These are phyloP conservation scores for Fusarium caatingaense DNA, from an alignment of 2,329 filamentous ascomycete genomes.

Conservation along the genomic window DNA sequence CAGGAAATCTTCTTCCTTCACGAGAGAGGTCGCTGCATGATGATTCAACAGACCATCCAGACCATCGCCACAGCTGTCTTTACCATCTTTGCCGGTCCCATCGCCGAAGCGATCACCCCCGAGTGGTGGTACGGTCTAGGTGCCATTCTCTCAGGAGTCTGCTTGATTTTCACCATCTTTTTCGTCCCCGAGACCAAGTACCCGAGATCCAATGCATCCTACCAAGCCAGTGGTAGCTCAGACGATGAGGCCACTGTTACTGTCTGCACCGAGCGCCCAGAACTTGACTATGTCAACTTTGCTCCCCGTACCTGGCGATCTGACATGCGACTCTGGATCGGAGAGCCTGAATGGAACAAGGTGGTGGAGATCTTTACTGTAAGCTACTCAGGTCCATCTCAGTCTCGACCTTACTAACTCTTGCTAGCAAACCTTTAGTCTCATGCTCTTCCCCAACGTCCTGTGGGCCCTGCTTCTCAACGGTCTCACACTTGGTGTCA, in stretches of 20 bases:
- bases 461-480: constrained; percentile 39
- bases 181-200: constrained; percentile 26
- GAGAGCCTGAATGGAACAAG: constrained; percentile 33
- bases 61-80: constrained; percentile 31
- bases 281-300: constrained; percentile 38
- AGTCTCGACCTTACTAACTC: not conserved
- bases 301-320: constrained; percentile 36
- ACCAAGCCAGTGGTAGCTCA: constrained; percentile 4
- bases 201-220: constrained; percentile 10
- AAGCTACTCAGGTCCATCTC: not conserved
- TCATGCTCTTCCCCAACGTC: constrained; percentile 40
- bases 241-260: constrained; percentile 8
- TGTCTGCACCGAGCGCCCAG: constrained; percentile 32
- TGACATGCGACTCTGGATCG: constrained; percentile 38
- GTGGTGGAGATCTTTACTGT: constrained; percentile 25
- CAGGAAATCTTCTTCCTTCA: constrained; percentile 42
- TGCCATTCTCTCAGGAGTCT: constrained; percentile 11
- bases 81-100: constrained; percentile 17
- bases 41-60: constrained; percentile 40
- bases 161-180: constrained; percentile 6
- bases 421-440: constrained; percentile 35
- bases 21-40: constrained; percentile 35
- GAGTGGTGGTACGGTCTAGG: constrained; percentile 25
- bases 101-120: constrained; percentile 13
- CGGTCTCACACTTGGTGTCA: constrained; percentile 38